phyloP scores from a whole-genome alignment of 129 eudicot species.

The Tagetes patula region DNA sequence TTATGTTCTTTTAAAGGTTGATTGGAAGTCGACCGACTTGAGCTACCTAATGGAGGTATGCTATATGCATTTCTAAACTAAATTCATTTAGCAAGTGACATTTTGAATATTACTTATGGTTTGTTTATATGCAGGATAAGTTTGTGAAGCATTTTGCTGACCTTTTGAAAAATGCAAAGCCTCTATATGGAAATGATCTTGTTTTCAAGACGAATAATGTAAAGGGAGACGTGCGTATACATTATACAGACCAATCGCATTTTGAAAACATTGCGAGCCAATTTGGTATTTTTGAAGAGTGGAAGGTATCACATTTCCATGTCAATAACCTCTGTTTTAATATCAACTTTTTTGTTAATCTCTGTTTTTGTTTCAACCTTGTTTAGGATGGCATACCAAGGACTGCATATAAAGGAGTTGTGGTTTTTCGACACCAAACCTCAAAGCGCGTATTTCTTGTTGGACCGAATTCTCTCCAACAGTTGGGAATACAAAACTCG shows the following conservation, averaged over 20 bases:
- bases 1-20: slow-evolving; percentile 49
- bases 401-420: slow-evolving; percentile 76
- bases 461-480: slow-evolving; percentile 69
- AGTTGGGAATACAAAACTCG: slow-evolving; percentile 49
- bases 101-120: slow-evolving; percentile 10
- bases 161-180: slow-evolving; percentile 64
- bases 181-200: slow-evolving; percentile 59
- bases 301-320: slow-evolving; percentile 69
- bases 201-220: slow-evolving; percentile 51
- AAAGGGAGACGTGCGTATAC: slow-evolving; percentile 80
- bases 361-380: not conserved
- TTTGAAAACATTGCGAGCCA: slow-evolving; percentile 79
- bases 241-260: slow-evolving; percentile 63
- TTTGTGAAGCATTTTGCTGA: slow-evolving; percentile 67
- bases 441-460: slow-evolving; percentile 69
- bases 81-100: slow-evolving; percentile 8
- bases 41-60: slow-evolving; percentile 92
- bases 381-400: slow-evolving; percentile 85
- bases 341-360: not conserved
- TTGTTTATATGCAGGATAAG: slow-evolving; percentile 51
- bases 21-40: slow-evolving; percentile 88
- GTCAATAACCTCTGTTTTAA: not conserved
- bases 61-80: slow-evolving; percentile 37
- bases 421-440: slow-evolving; percentile 67
- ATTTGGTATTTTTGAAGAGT: slow-evolving; percentile 96